Base-by-base conservation (phyloP, 345 rosid genomes). In the Rhizophora mangle region DNA sequence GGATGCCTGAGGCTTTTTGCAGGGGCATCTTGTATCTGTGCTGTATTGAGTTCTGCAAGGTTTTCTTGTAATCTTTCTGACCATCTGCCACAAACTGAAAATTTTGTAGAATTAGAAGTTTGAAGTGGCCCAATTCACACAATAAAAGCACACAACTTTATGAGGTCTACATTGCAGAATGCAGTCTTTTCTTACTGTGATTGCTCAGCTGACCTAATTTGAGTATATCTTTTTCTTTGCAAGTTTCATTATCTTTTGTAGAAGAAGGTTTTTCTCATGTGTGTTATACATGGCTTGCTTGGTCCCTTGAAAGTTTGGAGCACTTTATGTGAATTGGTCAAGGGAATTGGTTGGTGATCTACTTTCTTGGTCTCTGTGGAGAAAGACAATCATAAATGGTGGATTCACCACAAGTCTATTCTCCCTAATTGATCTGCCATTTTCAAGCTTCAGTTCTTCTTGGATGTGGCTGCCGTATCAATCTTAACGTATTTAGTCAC, bases 1-100 rank as follows among this genome's bases (percentile, higher is more conserved):
- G n/a, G 66, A 69, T 51, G 72, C 60, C 46, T 36, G 70, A 68
- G 75, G 51, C 55, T 59, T 71, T 27, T 63, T 63, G 26, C 15
- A 29, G 61, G 65, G 20, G 30, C 37, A 18, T 60, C 70, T 56
- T 57, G 57, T 63, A 30, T 39, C 19, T 43, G 43, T 47, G 54
- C 43, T 36, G 43, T 30, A 68, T 46, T 26, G 32, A 49, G 65
- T 55, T 71, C 57, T 55, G 68, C 60, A 53, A 73, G 64, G 68
- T 69, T 65, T 60, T 13, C 18, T 39, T 68, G 8, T 18, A 29
- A 24, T 57, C 26, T 39, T 59, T 11, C 60, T n/a, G 31, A 24
- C 46, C 72, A 60, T 59, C 58, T 47, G 51, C 19, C 6, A 10
- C 43, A 63, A 21, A 54, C 21, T 27, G n/a, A 19, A 1, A 37